phyloP scores from a whole-genome alignment of 1,139 yeast species.

The Kodamaea plutei region DNA sequence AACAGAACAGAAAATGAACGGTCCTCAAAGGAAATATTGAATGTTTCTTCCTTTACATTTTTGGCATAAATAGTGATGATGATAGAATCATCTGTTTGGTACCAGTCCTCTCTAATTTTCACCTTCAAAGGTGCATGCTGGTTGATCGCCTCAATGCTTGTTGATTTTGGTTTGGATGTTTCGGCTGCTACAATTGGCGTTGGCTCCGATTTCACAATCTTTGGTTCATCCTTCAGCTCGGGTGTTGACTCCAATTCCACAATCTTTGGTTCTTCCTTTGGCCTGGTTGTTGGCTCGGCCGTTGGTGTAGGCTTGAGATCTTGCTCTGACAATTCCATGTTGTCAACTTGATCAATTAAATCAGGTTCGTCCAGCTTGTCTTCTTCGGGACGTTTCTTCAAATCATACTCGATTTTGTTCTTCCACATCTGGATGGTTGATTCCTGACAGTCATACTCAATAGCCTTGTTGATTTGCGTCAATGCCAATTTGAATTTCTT shows the following conservation, averaged over 20 bases:
- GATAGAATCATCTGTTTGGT: constrained; percentile 55
- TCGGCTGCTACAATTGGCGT: constrained; percentile 6
- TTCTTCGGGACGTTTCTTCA: constrained; percentile 19
- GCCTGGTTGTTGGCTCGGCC: constrained; percentile 10
- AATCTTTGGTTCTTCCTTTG: constrained; percentile 4
- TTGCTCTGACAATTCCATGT: constrained; percentile 1
- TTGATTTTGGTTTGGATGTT: constrained; percentile 11
- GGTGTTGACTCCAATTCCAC: constrained; percentile 8
- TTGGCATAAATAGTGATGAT: constrained; percentile 73
- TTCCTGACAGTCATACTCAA: constrained; percentile 43
- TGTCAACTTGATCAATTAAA: constrained; percentile 2
- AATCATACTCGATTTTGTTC: constrained; percentile 38
- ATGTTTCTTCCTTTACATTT: constrained; percentile 47
- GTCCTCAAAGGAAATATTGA: constrained; percentile 32
- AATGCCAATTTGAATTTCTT: constrained; percentile 48
- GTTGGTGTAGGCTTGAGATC: constrained; percentile 5
- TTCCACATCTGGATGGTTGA: constrained; percentile 51
- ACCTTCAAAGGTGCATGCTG: constrained; percentile 39
- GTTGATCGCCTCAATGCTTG: constrained; percentile 32
- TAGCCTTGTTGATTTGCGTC: constrained; percentile 47
- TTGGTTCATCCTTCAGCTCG: neutral
- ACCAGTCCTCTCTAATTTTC: constrained; percentile 73
- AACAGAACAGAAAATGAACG: constrained; percentile 37
- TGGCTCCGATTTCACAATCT: neutral
- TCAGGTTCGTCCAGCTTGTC: constrained; percentile 7